Percentiles rank a stretch among this genome's conserved stretches.
Evolutionary conservation across 495 filamentous ascomycete genomes (phyloP).

Genomic region (Monascus purpureus): DNA sequence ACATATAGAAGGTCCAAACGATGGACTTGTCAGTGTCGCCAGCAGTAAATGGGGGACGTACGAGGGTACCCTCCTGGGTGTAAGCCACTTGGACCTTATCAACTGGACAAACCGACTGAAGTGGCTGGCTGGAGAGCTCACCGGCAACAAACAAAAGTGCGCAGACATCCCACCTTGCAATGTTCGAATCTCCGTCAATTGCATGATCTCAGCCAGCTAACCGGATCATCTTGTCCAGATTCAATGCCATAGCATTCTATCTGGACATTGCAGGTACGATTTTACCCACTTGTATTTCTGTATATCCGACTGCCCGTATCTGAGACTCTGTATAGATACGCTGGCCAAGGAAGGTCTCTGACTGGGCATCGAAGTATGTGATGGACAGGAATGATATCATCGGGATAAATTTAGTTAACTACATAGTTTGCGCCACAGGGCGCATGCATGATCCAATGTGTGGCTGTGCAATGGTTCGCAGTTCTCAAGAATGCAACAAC

Average conservation of each 20-base stretch:
- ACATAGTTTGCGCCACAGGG: too few species aligned
- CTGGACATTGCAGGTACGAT: constrained; percentile 64
- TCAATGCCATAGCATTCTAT: constrained; percentile 94
- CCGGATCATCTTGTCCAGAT: too few species aligned
- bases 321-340: constrained; percentile 17
- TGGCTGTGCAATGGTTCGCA: too few species aligned
- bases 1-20: constrained; percentile 66
- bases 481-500: too few species aligned
- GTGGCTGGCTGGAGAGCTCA: constrained; percentile 53
- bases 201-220: too few species aligned
- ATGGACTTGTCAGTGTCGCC: constrained; percentile 79
- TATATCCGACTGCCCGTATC: too few species aligned
- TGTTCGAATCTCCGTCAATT: too few species aligned
- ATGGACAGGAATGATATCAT: too few species aligned
- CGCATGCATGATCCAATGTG: too few species aligned
- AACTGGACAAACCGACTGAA: constrained; percentile 86
- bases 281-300: background rate
- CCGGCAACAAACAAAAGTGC: constrained; percentile 56
- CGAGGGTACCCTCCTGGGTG: constrained; percentile 75
- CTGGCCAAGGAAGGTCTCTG: constrained; percentile 24
- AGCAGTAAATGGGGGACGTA: constrained; percentile 81
- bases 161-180: constrained; percentile 10
- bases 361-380: constrained; percentile 1
- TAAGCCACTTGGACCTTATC: constrained; percentile 86
- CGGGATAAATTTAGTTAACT: too few species aligned